Conservation (phyloP, 257 asterid genomes). For the Parsonsia alboflavescens region DNA sequence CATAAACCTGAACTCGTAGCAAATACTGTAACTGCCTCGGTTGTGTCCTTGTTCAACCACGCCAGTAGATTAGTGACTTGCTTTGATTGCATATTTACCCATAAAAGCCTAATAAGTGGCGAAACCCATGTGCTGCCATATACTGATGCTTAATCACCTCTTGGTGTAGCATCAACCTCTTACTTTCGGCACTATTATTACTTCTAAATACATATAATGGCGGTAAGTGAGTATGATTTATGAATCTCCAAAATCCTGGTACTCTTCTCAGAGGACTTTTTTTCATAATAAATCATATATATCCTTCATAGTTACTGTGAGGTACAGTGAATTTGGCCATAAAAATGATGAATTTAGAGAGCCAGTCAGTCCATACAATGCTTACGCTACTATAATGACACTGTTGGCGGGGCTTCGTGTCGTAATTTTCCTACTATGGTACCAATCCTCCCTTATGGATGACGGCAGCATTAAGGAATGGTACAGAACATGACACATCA, state of each 20-base stretch:
- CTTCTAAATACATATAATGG: background rate
- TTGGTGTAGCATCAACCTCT: background rate
- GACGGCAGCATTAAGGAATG: background rate
- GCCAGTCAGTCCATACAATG: background rate
- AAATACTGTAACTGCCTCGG: background rate
- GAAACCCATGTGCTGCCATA: background rate
- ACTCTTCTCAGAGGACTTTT: background rate
- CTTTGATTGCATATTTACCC: background rate
- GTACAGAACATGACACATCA: slow-evolving; percentile 18
- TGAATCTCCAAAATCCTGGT: background rate
- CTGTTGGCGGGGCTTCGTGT: background rate
- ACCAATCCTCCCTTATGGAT: background rate
- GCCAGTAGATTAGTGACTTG: too few relatives aligned
- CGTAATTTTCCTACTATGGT: background rate
- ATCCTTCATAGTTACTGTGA: background rate
- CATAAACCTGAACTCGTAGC: background rate
- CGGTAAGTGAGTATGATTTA: background rate
- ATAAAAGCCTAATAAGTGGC: background rate
- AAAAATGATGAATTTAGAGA: background rate
- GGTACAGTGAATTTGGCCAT: too few relatives aligned
- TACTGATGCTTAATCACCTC: background rate
- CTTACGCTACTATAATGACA: background rate
- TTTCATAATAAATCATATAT: background rate
- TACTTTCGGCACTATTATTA: background rate
- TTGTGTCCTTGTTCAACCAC: background rate